Conservation (phyloP, 805 yeast genomes). For the Saccharomycopsis sp. region DNA sequence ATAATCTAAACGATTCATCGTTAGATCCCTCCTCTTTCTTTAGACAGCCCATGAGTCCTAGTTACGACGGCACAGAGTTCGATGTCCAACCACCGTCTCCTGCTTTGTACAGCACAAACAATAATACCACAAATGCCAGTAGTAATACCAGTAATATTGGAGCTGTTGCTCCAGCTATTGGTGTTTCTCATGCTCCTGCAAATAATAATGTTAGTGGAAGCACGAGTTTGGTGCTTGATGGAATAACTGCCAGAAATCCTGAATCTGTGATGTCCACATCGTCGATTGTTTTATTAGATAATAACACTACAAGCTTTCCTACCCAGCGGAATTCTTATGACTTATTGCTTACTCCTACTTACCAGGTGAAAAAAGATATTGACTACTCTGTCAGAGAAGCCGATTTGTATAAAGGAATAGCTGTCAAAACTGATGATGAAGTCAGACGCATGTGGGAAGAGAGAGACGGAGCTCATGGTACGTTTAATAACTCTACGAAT, state of each 20-base stretch:
- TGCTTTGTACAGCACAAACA: neutral
- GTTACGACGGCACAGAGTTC: neutral
- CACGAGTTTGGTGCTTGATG: neutral
- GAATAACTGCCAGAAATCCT: neutral
- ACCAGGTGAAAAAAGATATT: slow-evolving; percentile 23
- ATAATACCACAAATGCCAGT: neutral
- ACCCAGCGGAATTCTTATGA: slow-evolving; percentile 10
- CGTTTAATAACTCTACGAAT: slow-evolving; percentile 12
- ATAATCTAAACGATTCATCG: neutral
- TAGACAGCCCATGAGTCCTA: slow-evolving; percentile 4
- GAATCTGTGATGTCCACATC: neutral
- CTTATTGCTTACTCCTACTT: slow-evolving; percentile 6
- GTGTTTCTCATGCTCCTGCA: neutral
- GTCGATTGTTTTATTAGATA: neutral
- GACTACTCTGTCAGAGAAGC: slow-evolving; percentile 60
- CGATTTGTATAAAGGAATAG: slow-evolving; percentile 35
- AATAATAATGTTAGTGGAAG: neutral
- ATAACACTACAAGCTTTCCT: neutral
- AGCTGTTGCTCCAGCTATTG: neutral
- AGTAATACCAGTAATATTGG: neutral
- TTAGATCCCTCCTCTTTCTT: slow-evolving; percentile 9
- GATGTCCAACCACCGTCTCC: neutral
- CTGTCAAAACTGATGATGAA: slow-evolving; percentile 38
- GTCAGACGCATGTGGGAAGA: slow-evolving; percentile 46
- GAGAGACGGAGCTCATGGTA: slow-evolving; percentile 30